These are phyloP conservation scores for Mallotus repandus DNA, from an alignment of 441 rosid genomes.

Conservation along the genomic window DNA sequence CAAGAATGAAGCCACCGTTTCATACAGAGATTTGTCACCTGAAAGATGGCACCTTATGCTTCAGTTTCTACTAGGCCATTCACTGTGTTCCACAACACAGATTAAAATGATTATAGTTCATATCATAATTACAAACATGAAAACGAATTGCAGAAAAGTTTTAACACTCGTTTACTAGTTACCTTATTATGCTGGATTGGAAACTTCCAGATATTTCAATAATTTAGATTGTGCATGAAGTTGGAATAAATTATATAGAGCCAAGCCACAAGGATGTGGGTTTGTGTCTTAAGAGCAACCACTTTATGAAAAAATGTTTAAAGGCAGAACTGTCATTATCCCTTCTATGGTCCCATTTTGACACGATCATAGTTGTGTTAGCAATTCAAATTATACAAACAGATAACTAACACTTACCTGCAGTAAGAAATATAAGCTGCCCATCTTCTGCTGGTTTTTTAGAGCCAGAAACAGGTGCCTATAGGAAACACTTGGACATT, in stretches of 20 bases:
- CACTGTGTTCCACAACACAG: no score
- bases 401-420: constrained; percentile 42
- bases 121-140: no score
- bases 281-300: neutral
- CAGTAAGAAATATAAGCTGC: constrained; percentile 84
- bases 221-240: neutral
- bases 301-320: constrained; percentile 2
- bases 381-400: neutral
- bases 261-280: neutral
- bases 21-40: no score
- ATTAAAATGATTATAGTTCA: no score
- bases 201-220: neutral
- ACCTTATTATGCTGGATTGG: no score
- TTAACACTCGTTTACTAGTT: no score
- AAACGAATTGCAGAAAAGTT: no score
- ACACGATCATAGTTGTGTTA: neutral
- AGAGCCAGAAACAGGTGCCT: constrained; percentile 99
- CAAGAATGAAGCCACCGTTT: no score
- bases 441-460: constrained; percentile 98
- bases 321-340: neutral
- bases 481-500: constrained; percentile 12
- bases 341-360: neutral
- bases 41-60: no score
- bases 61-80: no score
- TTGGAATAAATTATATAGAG: neutral